Percentiles rank a stretch among this genome's conserved stretches.
These are phyloP conservation scores for Lyophyllum shimeji DNA, from an alignment of 768 basidiomycete genomes.

Conservation along the genomic window DNA sequence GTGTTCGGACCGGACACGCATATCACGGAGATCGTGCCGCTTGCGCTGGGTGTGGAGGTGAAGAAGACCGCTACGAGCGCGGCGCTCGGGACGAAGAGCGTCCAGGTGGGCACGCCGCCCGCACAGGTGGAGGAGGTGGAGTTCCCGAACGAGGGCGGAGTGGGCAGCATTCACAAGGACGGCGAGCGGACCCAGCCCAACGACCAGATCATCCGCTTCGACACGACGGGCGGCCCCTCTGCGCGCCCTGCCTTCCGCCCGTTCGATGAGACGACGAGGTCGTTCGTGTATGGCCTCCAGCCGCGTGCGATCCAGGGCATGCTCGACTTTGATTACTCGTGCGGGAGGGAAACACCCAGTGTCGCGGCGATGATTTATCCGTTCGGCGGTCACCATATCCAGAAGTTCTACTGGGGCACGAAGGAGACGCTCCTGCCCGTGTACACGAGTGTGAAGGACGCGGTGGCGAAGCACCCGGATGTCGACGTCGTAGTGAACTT, in stretches of 20 bases:
- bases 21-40: constrained; percentile 97
- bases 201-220: constrained; percentile 92
- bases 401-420: constrained; percentile 99
- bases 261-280: constrained; percentile 91
- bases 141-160: constrained; percentile 39
- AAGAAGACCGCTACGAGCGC: constrained; percentile 33
- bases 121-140: constrained; percentile 35
- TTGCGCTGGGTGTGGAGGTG: constrained; percentile 87
- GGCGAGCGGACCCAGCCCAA: constrained; percentile 81
- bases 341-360: constrained; percentile 85
- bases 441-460: constrained; percentile 90
- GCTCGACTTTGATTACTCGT: constrained; percentile 99
- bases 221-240: constrained; percentile 40
- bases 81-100: constrained; percentile 31
- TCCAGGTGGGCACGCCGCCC: constrained; percentile 39
- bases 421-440: constrained; percentile 98
- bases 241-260: constrained; percentile 82
- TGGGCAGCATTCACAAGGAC: constrained; percentile 75
- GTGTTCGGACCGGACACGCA: constrained; percentile 98
- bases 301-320: constrained; percentile 96
- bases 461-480: constrained; percentile 91
- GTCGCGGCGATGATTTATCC: constrained; percentile 99
- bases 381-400: constrained; percentile 99
- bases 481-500: constrained; percentile 99
- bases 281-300: constrained; percentile 98